Evolutionary conservation across 805 yeast species (phyloP), one percentile per base, ranked within the genome.

Genomic region (Metschnikowia noctiluminum): DNA sequence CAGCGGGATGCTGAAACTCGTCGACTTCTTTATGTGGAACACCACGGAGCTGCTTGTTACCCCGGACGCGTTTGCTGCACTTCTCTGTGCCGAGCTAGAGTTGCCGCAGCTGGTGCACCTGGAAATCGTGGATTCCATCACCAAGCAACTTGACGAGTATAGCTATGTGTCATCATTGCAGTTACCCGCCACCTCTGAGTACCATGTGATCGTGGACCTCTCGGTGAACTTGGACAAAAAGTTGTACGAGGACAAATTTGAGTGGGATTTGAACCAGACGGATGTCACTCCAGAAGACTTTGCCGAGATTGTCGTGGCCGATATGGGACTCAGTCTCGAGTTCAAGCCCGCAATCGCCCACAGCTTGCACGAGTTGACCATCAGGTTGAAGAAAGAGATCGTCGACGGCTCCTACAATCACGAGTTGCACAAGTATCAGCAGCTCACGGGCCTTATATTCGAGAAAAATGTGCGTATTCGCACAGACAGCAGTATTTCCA

Each of bases 291-390:
- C 99, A 0, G 96, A 90, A 63, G 70, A 70, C 45, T 94, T 94
- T 71, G 96, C 98, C 0, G 78, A 76, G 50, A 77, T 79, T 7
- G 89, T 92, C 2, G 97, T 89, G 4, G 76, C 81, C 36, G 99
- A 94, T 60, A 64, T 94, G 65, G 97, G 97, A 0, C 69, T 94
- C 31, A 72, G 85, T 1, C 78, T 89, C 40, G 99, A 94, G 64
- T 94, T 92, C 62, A 79, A 82, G 51, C 92, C 96, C 0, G 96
- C 97, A 0, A 88, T 94, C 47, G 81, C 97, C 0, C 91, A 87
- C 59, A 80, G 96, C 0, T 69, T 94, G 38, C 89, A 92, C 64
- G 98, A 94, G 62, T 78, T 84, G 35, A 73, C 90, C 13, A 68
- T 87, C 49, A 78, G 88, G 52, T 73, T 89, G 57, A 91, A 89